These are phyloP conservation scores for Mentha longifolia DNA, from an alignment of 257 asterid genomes.

Conservation along the genomic window DNA sequence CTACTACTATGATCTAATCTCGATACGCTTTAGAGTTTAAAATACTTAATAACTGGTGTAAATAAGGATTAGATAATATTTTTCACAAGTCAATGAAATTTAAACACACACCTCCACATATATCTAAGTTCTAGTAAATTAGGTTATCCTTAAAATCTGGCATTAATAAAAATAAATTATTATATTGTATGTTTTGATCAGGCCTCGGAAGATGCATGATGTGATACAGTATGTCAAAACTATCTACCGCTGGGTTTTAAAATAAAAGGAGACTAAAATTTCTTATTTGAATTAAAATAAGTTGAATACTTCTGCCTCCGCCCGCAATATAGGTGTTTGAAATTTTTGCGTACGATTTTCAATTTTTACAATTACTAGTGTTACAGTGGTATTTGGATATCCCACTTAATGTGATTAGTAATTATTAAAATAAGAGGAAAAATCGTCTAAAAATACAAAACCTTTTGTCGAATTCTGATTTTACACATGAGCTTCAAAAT, in stretches of 20 bases:
- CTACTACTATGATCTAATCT: constrained; percentile 1
- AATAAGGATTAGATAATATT: constrained; percentile 6
- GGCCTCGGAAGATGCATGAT: neutral
- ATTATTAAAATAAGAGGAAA: too few relatives aligned
- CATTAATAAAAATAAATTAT: constrained; percentile 2
- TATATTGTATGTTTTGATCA: neutral
- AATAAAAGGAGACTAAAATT: neutral
- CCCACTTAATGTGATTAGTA: too few relatives aligned
- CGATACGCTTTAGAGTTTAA: constrained; percentile 21
- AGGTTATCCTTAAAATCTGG: constrained; percentile 22
- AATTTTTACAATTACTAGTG: too few relatives aligned
- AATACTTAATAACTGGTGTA: constrained; percentile 11
- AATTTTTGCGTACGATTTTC: too few relatives aligned
- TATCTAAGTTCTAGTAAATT: neutral
- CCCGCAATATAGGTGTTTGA: too few relatives aligned
- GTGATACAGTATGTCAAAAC: neutral
- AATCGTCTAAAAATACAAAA: too few relatives aligned
- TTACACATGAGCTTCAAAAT: too few relatives aligned
- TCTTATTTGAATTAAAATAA: neutral
- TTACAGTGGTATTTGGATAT: too few relatives aligned
- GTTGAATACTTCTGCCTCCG: too few relatives aligned
- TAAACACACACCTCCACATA: neutral
- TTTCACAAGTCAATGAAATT: constrained; percentile 33
- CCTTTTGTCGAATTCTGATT: too few relatives aligned
- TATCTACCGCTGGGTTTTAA: neutral